Conservation (phyloP, 2,329 filamentous ascomycete genomes). For the Bimuria novae-zelandiae region DNA sequence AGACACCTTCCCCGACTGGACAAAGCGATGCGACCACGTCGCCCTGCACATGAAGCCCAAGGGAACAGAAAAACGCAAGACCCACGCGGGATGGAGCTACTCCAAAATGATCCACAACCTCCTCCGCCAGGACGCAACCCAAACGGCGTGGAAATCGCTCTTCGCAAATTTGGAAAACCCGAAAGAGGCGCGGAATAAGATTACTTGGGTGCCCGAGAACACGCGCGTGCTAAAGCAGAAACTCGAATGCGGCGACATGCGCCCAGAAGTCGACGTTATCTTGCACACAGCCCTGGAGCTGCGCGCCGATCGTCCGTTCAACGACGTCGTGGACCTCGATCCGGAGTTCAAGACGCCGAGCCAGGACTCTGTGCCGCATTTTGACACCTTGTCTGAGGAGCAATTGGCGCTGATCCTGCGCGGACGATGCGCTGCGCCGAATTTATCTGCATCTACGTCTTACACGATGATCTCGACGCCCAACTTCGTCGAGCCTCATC, state of each 20-base stretch:
- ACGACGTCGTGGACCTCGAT: conserved; percentile 19
- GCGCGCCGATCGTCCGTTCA: conserved; percentile 23
- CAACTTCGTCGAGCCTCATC: conserved; percentile 21
- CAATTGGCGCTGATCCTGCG: conserved; percentile 42
- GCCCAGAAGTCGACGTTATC: conserved; percentile 41
- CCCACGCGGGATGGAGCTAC: conserved; percentile 12
- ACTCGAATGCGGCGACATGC: conserved; percentile 43
- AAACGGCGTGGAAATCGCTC: conserved; percentile 8
- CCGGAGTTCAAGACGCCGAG: conserved; percentile 40
- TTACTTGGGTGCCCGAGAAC: conserved; percentile 44
- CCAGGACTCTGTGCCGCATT: conserved; percentile 40
- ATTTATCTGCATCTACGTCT: conserved; percentile 29
- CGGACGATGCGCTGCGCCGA: conserved; percentile 31
- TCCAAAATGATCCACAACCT: conserved; percentile 11
- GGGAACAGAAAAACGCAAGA: conserved; percentile 1
- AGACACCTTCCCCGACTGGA: conserved; percentile 3
- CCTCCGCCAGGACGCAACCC: conserved; percentile 9
- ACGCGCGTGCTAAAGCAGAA: conserved; percentile 43
- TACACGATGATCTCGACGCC: conserved; percentile 18
- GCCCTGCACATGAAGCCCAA: conserved; percentile 11
- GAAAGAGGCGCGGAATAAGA: conserved; percentile 36
- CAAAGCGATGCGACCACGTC: conserved; percentile 13
- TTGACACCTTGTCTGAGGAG: conserved; percentile 35
- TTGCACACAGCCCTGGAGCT: conserved; percentile 42
- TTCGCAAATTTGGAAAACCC: conserved; percentile 21